Percentiles rank a stretch among this genome's conserved stretches.
These are phyloP conservation scores for Ceratobasidium sp. DNA, from an alignment of 1,284 basidiomycete species.

Conservation along the genomic window DNA sequence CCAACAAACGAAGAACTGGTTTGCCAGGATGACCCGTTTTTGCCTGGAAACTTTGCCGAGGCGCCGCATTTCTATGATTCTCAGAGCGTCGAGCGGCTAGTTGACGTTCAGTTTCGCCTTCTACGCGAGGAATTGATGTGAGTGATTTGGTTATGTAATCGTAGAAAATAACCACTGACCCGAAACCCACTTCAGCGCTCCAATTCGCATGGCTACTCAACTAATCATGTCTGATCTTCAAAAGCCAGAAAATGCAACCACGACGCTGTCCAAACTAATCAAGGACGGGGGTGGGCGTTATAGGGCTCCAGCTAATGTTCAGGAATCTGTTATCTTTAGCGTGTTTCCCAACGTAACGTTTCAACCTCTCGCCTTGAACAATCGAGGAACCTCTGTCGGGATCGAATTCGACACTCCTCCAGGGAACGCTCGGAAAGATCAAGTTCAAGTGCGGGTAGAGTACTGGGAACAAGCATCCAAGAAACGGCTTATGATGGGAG, in stretches of 20 bases:
- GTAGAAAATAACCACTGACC: not conserved
- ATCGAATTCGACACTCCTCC: slow-evolving; percentile 66
- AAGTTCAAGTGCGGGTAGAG: slow-evolving; percentile 52
- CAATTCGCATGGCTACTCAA: slow-evolving; percentile 66
- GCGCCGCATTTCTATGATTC: slow-evolving; percentile 72
- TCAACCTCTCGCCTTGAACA: slow-evolving; percentile 60
- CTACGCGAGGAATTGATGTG: slow-evolving; percentile 77
- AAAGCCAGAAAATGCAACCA: slow-evolving; percentile 47
- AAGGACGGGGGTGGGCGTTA: slow-evolving; percentile 51
- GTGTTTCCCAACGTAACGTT: slow-evolving; percentile 68
- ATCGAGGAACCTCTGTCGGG: slow-evolving; percentile 63
- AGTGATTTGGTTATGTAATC: slow-evolving; percentile 50
- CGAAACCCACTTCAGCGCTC: slow-evolving; percentile 60
- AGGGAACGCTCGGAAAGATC: slow-evolving; percentile 55
- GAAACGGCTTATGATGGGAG: slow-evolving; percentile 68
- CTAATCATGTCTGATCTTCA: slow-evolving; percentile 63
- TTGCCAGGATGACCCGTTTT: slow-evolving; percentile 62
- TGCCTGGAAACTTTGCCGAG: slow-evolving; percentile 69
- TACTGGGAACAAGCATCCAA: slow-evolving; percentile 70
- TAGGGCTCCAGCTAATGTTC: slow-evolving; percentile 55
- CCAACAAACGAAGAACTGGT: slow-evolving; percentile 74
- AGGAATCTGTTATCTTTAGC: slow-evolving; percentile 67
- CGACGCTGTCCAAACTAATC: slow-evolving; percentile 48
- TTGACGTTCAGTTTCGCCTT: slow-evolving; percentile 78
- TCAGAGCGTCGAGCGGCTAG: slow-evolving; percentile 69